These are phyloP conservation scores for Amanita inopinata DNA, from an alignment of 768 basidiomycete species.

Conservation along the genomic window DNA sequence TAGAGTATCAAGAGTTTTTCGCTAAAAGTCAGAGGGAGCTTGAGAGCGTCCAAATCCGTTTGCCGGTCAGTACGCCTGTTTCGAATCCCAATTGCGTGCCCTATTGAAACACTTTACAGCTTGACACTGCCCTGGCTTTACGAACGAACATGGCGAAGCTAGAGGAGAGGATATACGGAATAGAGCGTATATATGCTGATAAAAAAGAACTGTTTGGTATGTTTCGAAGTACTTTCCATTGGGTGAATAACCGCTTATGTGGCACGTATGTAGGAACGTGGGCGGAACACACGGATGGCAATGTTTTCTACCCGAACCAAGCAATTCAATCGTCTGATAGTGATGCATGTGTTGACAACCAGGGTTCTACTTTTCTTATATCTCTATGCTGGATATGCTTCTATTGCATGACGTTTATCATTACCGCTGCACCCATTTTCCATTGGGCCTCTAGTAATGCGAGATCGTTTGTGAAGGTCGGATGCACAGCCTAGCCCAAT, in stretches of 20 bases:
- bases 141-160: background rate
- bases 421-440: no score
- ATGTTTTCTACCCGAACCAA: no score
- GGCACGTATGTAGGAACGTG: no score
- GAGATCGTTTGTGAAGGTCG: no score
- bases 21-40: background rate
- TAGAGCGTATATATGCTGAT: background rate
- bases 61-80: background rate
- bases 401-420: no score
- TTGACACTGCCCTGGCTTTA: slow-evolving; percentile 1
- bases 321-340: no score
- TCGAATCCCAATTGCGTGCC: background rate
- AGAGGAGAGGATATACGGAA: background rate
- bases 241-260: background rate
- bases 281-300: no score
- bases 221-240: background rate
- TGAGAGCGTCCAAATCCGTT: background rate
- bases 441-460: no score
- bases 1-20: background rate
- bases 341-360: no score
- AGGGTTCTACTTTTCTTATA: no score
- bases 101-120: background rate
- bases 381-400: no score
- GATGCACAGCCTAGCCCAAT: no score
- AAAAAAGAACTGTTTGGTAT: background rate